These are phyloP conservation scores for Hirschioporus abietinus DNA, from an alignment of 768 basidiomycete species.

Conservation along the genomic window DNA sequence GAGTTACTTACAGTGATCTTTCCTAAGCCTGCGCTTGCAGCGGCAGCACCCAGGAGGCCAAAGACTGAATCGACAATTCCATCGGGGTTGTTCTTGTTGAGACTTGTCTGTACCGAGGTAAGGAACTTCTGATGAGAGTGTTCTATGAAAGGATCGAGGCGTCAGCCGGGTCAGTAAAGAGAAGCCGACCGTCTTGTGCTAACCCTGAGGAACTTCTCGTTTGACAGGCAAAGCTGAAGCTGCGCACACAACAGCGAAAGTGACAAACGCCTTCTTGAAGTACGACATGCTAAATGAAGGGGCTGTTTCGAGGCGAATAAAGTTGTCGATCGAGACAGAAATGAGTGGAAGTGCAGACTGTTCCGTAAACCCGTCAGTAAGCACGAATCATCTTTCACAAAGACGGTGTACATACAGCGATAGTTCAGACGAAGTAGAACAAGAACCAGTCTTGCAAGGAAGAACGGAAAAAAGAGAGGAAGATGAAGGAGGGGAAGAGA, in stretches of 20 bases:
- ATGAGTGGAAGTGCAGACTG: not conserved
- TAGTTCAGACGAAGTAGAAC: constrained; percentile 18
- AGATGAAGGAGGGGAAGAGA: constrained; percentile 23
- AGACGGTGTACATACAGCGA: not conserved
- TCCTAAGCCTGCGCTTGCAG: constrained; percentile 50
- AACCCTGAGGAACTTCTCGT: constrained; percentile 65
- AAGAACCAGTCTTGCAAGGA: constrained; percentile 52
- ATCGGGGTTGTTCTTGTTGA: constrained; percentile 53
- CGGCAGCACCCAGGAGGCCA: constrained; percentile 58
- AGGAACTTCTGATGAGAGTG: constrained; percentile 62
- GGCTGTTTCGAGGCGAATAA: constrained; percentile 13
- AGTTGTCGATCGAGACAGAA: constrained; percentile 9
- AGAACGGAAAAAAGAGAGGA: constrained; percentile 24
- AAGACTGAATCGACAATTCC: constrained; percentile 58
- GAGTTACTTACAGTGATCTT: constrained; percentile 41
- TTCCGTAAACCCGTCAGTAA: not conserved
- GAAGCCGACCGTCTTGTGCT: constrained; percentile 12
- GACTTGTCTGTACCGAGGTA: constrained; percentile 41
- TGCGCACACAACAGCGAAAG: constrained; percentile 30
- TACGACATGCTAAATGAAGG: constrained; percentile 29
- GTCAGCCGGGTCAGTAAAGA: not conserved
- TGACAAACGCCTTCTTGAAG: constrained; percentile 29
- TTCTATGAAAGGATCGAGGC: constrained; percentile 30
- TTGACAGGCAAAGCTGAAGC: constrained; percentile 39
- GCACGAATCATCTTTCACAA: constrained; percentile 13